Evolutionary conservation across 176 grass and related monocot species (phyloP), one percentile per base, ranked within the genome.

Genomic region (Calamus simplicifolius): DNA sequence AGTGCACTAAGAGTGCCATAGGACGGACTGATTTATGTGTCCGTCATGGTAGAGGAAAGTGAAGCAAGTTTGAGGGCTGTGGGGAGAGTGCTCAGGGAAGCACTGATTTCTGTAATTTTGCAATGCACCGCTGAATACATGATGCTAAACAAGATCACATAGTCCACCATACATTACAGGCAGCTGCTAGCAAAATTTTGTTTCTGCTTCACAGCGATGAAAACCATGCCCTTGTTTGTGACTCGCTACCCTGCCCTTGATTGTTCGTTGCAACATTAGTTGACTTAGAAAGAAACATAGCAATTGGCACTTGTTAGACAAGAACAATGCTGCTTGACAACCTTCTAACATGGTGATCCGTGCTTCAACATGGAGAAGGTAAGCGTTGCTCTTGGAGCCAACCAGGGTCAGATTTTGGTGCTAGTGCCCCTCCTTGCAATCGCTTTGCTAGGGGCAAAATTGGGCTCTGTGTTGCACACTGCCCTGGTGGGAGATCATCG

Each of bases 21-120:
- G 82, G 76, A 16, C 62, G 76, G 57, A 85, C 82, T 16, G 72
- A 79, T 31, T 79, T 64, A 51, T 85, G 82, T 25, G 82, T 85
- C 15, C 82, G 82, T 53, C 82, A 85, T 50, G 82, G 82, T 0
- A 76, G 82, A 18, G 82, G 82, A 16, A 85, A 85, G 30, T 53
- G 82, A 43, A 79, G 82, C 62, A 77, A 79, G 27, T 66, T 66
- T 63, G 28, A 64, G 3, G 57, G 57, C 4, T 85, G 82, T 17
- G 73, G 18, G 25, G 79, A 85, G 67, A 85, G 72, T 50, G 82
- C 82, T 16, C 82, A 85, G 51, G 82, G 81, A 2, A 79, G 81
- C 31, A 85, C 76, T 31, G 76, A 85, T 52, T 79, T 35, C 31
- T 35, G 21, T 23, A 1, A 23, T 23, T 23, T 23, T 23, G 21